Evolutionary conservation across 257 asterid genomes (phyloP).

Genomic region (Paraleonurus japonicus): DNA sequence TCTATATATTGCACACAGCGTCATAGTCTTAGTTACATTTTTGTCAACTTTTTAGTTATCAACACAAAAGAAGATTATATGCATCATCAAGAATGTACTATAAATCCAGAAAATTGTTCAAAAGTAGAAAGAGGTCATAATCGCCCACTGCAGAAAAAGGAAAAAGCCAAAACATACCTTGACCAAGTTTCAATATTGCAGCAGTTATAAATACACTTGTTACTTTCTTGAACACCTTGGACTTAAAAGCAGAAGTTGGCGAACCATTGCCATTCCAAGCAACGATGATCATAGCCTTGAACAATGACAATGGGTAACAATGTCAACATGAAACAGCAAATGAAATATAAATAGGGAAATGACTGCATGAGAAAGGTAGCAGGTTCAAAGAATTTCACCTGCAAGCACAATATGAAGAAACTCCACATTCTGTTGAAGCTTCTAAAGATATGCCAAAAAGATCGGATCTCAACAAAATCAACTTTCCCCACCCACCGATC

Average conservation of each 20-base stretch:
- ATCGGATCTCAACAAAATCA: constrained; percentile 96
- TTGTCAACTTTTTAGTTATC: constrained; percentile 16
- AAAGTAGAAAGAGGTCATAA: constrained; percentile 12
- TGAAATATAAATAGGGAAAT: constrained; percentile 3
- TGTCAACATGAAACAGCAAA: constrained; percentile 28
- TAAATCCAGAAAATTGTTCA: neutral
- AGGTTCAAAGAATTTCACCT: constrained; percentile 49
- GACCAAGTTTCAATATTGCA: constrained; percentile 93
- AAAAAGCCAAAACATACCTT: constrained; percentile 52
- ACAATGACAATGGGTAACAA: constrained; percentile 24
- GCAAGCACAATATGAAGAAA: constrained; percentile 94
- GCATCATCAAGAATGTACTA: constrained; percentile 9
- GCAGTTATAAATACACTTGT: constrained; percentile 95
- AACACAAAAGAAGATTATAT: neutral
- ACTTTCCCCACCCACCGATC: constrained; percentile 99
- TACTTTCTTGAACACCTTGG: constrained; percentile 78
- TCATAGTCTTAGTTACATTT: neutral
- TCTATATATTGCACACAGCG: neutral
- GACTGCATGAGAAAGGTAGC: constrained; percentile 10
- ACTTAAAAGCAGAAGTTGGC: constrained; percentile 57
- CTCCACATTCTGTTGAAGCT: constrained; percentile 99
- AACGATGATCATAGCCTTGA: constrained; percentile 93
- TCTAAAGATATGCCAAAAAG: constrained; percentile 93
- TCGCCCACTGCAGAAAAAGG: neutral
- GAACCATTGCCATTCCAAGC: constrained; percentile 93